Evolutionary conservation across 1,139 yeast species (phyloP).

Genomic region (Lodderomyces metapsilosis): DNA sequence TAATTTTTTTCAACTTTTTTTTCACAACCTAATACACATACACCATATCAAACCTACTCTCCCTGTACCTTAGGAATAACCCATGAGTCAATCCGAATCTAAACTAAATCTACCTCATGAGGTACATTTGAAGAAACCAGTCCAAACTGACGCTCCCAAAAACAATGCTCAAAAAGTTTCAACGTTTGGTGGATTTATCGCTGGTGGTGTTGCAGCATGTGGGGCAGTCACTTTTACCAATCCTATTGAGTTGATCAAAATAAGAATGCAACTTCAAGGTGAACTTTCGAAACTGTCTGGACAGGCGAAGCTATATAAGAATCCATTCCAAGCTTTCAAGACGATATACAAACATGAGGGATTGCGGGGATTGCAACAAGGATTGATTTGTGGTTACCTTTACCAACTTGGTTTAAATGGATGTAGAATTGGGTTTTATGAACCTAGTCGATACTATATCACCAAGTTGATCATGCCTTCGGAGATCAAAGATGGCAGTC

Average conservation of each 20-base stretch:
- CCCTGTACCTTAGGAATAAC: neutral
- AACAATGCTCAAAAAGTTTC: slow-evolving; percentile 51
- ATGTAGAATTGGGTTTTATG: slow-evolving; percentile 89
- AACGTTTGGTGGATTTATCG: slow-evolving; percentile 77
- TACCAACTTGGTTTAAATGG: slow-evolving; percentile 93
- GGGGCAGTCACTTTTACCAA: slow-evolving; percentile 97
- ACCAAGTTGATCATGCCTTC: slow-evolving; percentile 56
- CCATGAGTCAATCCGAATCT: slow-evolving; percentile 9
- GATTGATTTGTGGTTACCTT: slow-evolving; percentile 75
- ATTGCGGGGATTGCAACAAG: slow-evolving; percentile 82
- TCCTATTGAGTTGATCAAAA: slow-evolving; percentile 91
- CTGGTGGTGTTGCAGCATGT: slow-evolving; percentile 96
- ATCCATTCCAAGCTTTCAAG: slow-evolving; percentile 80
- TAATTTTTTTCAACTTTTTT: no score
- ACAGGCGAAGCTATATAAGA: slow-evolving; percentile 61
- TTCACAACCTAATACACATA: neutral
- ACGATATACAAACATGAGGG: slow-evolving; percentile 84
- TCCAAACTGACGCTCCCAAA: neutral
- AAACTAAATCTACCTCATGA: slow-evolving; percentile 1
- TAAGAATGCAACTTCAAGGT: slow-evolving; percentile 95
- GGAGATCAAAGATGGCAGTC: slow-evolving; percentile 28
- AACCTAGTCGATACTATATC: slow-evolving; percentile 68
- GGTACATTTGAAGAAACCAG: neutral
- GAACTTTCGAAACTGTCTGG: slow-evolving; percentile 62
- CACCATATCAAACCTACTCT: neutral